Evolutionary conservation across 805 yeast genomes (phyloP).

Genomic region (Metschnikowia anglica): DNA sequence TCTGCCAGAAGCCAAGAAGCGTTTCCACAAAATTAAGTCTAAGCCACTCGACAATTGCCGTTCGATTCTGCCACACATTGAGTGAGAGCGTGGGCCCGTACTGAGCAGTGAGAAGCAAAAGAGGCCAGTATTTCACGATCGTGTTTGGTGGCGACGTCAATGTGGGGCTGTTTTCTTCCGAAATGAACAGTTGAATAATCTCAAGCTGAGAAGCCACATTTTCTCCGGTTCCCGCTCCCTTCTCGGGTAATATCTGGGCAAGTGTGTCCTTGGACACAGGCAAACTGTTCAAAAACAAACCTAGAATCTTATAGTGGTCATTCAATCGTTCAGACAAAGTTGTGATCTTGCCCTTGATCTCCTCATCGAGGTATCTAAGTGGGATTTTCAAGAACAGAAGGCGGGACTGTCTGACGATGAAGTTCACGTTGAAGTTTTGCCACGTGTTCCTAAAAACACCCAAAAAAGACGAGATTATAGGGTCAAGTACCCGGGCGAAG

Average conservation of each 20-base stretch:
- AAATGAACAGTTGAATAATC: slow-evolving; percentile 7
- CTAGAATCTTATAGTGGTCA: slow-evolving; percentile 24
- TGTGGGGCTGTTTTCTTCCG: slow-evolving; percentile 1
- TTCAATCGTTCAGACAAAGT: slow-evolving; percentile 25
- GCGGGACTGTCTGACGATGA: slow-evolving; percentile 15
- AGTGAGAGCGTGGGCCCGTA: slow-evolving; percentile 55
- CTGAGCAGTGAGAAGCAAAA: slow-evolving; percentile 36
- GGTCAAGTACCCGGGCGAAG: background rate
- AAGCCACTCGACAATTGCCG: slow-evolving; percentile 55
- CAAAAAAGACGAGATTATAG: slow-evolving; percentile 8
- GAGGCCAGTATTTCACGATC: slow-evolving; percentile 62
- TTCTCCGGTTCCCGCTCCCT: background rate
- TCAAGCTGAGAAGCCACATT: slow-evolving; percentile 7
- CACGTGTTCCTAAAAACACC: slow-evolving; percentile 3
- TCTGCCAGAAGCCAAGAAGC: slow-evolving; percentile 60
- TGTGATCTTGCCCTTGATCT: slow-evolving; percentile 26
- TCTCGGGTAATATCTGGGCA: slow-evolving; percentile 8
- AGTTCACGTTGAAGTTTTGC: slow-evolving; percentile 15
- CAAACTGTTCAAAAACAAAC: slow-evolving; percentile 25
- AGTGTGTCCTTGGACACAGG: slow-evolving; percentile 10
- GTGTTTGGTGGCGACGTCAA: slow-evolving; percentile 17
- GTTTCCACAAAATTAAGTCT: slow-evolving; percentile 63
- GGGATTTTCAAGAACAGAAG: slow-evolving; percentile 21
- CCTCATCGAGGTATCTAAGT: slow-evolving; percentile 25
- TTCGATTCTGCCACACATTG: slow-evolving; percentile 50